Conservation (phyloP, 108 stramenopile genomes). For the Halocafeteria seosinensis region DNA sequence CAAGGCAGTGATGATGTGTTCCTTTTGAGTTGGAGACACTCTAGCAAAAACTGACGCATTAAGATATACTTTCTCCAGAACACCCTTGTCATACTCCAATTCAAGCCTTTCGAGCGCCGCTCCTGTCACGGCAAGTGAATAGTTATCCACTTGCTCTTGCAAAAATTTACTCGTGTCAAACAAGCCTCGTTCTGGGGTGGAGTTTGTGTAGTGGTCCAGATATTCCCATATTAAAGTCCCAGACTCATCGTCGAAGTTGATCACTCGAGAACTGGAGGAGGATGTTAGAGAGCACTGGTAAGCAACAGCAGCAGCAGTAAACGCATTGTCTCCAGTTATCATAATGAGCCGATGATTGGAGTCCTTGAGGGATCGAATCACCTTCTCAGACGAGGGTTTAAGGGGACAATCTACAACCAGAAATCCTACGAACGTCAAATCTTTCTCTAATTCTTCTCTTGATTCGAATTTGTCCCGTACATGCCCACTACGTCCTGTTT, state of each 20-base stretch:
- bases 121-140: too few relatives aligned
- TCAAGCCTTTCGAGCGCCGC: too few relatives aligned
- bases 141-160: too few relatives aligned
- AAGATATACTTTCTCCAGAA: too few relatives aligned
- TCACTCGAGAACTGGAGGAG: too few relatives aligned
- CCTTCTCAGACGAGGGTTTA: slow-evolving; percentile 63
- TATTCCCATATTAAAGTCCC: too few relatives aligned
- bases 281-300: too few relatives aligned
- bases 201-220: too few relatives aligned
- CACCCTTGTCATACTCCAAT: too few relatives aligned
- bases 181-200: too few relatives aligned
- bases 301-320: slow-evolving; percentile 63
- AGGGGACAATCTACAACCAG: slow-evolving; percentile 75
- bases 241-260: too few relatives aligned
- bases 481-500: background rate
- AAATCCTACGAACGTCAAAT: slow-evolving; percentile 68
- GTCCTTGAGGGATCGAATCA: slow-evolving; percentile 52
- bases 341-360: slow-evolving; percentile 55
- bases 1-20: slow-evolving; percentile 66
- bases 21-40: slow-evolving; percentile 84
- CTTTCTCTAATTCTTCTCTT: slow-evolving; percentile 34
- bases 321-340: slow-evolving; percentile 84
- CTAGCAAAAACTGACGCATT: slow-evolving; percentile 80
- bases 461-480: background rate
- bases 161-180: too few relatives aligned